Evolutionary conservation across 306 rosid genomes (phyloP).

Genomic region (Malus sieversii): DNA sequence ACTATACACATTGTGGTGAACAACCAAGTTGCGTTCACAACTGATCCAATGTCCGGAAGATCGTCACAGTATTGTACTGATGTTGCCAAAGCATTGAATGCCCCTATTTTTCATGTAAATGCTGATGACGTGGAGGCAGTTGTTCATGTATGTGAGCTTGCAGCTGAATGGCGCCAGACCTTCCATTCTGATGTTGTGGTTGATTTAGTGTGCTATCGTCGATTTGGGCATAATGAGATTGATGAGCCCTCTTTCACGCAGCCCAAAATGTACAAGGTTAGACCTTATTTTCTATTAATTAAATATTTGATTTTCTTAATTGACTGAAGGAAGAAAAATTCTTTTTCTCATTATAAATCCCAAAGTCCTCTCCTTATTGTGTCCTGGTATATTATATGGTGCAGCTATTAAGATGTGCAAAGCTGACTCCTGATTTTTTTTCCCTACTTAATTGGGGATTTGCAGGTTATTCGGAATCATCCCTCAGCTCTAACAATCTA

Average conservation of each 20-base stretch:
- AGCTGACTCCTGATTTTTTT: conserved; percentile 15
- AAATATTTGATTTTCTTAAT: conserved; percentile 1
- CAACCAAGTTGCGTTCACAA: conserved; percentile 95
- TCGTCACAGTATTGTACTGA: conserved; percentile 92
- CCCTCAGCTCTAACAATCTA: conserved; percentile 84
- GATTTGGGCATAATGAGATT: conserved; percentile 96
- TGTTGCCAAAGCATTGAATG: conserved; percentile 90
- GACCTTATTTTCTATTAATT: conserved; percentile 12
- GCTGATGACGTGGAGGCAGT: conserved; percentile 97
- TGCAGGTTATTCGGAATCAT: conserved; percentile 71
- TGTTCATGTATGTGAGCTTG: conserved; percentile 92
- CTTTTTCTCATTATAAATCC: neutral
- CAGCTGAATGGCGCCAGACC: conserved; percentile 98
- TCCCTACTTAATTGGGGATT: neutral
- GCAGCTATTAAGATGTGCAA: conserved; percentile 4
- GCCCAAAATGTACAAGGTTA: conserved; percentile 95
- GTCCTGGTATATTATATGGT: neutral
- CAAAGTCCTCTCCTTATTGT: neutral
- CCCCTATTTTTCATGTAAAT: conserved; percentile 87
- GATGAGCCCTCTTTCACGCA: conserved; percentile 97
- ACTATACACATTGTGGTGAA: conserved; percentile 86
- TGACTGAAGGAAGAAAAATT: neutral
- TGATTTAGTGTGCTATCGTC: conserved; percentile 88
- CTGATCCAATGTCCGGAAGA: conserved; percentile 83
- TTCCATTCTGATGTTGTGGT: conserved; percentile 98